Conservation (phyloP, 2,329 filamentous ascomycete species). For the Madurella mycetomatis region DNA sequence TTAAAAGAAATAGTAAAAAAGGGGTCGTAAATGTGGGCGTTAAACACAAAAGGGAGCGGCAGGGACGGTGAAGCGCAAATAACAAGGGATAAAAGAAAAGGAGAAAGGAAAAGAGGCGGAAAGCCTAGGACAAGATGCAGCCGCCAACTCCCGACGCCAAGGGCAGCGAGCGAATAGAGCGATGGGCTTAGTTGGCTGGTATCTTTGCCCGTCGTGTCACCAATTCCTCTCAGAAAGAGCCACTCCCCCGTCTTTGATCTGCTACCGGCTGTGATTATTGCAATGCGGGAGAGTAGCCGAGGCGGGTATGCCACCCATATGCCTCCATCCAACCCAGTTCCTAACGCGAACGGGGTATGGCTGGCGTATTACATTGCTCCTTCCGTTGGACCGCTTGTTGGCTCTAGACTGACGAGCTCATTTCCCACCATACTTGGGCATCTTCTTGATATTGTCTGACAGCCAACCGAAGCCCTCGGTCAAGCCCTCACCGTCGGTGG, state of each 20-base stretch:
- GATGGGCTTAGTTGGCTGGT: background rate
- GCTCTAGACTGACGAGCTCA: background rate
- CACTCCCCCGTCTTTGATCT: background rate
- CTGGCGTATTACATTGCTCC: too few relatives aligned
- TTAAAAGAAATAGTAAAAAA: slow-evolving; percentile 7
- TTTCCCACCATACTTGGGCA: slow-evolving; percentile 39
- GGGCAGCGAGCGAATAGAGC: background rate
- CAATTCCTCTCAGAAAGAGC: background rate
- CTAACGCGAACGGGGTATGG: background rate
- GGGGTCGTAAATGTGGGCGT: slow-evolving; percentile 13
- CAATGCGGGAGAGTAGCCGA: background rate
- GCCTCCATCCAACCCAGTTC: background rate
- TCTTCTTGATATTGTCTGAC: slow-evolving; percentile 73
- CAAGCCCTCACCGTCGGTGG: slow-evolving; percentile 75
- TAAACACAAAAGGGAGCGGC: background rate
- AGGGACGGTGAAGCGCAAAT: background rate
- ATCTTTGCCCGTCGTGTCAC: background rate
- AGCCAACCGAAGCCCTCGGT: slow-evolving; percentile 79
- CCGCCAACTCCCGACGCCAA: too few relatives aligned
- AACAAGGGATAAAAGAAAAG: background rate
- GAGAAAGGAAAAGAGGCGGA: background rate
- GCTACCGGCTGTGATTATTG: background rate
- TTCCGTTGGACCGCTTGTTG: background rate
- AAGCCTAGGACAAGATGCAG: background rate
- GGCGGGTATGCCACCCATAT: background rate